Evolutionary conservation across 176 grass and related monocot genomes (phyloP).

Genomic region (Elymus sibiricus): DNA sequence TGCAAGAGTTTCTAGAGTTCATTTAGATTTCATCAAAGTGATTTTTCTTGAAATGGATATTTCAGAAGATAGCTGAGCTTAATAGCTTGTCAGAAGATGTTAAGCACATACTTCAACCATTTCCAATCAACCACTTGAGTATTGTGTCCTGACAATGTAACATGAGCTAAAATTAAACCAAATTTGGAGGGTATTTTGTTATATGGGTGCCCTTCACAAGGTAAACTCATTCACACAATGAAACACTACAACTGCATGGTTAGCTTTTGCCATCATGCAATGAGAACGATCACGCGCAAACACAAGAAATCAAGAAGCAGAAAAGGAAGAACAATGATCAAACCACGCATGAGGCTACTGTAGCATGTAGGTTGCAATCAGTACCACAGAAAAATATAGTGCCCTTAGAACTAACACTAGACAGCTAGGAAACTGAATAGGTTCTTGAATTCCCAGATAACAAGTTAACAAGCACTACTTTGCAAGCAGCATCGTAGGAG

Average conservation of each 20-base stretch:
- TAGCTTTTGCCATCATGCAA: conserved; percentile 5
- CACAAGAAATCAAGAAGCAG: background rate
- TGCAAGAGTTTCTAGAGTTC: background rate
- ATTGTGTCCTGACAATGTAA: background rate
- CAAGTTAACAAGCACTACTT: conserved; percentile 5
- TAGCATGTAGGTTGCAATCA: conserved; percentile 6
- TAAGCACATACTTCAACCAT: background rate
- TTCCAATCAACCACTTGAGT: background rate
- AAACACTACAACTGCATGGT: background rate
- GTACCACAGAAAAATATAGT: conserved; percentile 4
- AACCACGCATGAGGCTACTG: background rate
- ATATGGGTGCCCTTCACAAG: background rate
- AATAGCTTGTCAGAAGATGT: background rate
- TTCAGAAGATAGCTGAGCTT: background rate
- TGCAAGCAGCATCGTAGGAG: background rate
- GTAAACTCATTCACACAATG: background rate
- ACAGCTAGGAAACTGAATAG: conserved; percentile 20
- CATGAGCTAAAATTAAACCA: background rate
- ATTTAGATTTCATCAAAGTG: conserved; percentile 7
- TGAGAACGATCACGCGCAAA: background rate
- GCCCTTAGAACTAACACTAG: conserved; percentile 7
- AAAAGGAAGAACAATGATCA: conserved; percentile 15
- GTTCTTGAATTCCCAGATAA: conserved; percentile 22
- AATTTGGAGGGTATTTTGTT: background rate
- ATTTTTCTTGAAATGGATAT: background rate